Evolutionary conservation across 352 stramenopile species (phyloP).

Genomic region (Nothophytophthora sp.): DNA sequence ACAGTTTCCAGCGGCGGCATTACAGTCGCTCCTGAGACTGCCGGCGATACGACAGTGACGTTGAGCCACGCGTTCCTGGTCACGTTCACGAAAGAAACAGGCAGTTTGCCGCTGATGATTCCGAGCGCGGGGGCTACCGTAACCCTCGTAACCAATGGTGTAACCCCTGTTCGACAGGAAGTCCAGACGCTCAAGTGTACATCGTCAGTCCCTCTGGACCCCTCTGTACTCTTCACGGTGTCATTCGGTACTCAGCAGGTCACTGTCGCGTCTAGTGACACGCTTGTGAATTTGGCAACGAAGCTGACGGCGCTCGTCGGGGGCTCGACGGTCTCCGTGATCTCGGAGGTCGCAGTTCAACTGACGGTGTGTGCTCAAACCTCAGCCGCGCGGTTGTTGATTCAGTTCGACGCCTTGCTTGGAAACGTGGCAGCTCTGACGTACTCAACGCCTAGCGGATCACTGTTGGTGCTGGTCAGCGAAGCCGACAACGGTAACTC

Average conservation of each 20-base stretch:
- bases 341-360: conserved; percentile 21
- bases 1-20: conserved; percentile 85
- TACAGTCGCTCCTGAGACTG: conserved; percentile 50
- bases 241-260: conserved; percentile 41
- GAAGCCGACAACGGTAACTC: conserved; percentile 55
- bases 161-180: conserved; percentile 60
- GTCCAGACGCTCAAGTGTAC: conserved; percentile 81
- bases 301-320: conserved; percentile 35
- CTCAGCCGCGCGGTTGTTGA: conserved; percentile 55
- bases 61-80: conserved; percentile 55
- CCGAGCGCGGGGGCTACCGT: conserved; percentile 32
- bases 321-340: conserved; percentile 16
- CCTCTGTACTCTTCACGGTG: conserved; percentile 56
- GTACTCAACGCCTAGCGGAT: conserved; percentile 29
- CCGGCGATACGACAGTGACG: conserved; percentile 30
- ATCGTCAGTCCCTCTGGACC: conserved; percentile 31
- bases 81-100: conserved; percentile 61
- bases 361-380: conserved; percentile 49
- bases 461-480: conserved; percentile 34
- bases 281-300: conserved; percentile 26
- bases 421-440: conserved; percentile 63
- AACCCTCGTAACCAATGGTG: conserved; percentile 30
- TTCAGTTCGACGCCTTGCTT: conserved; percentile 65
- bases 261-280: conserved; percentile 42
- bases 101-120: conserved; percentile 46